These are phyloP conservation scores for Crepidotus variabilis DNA, from an alignment of 768 basidiomycete species.

Conservation along the genomic window DNA sequence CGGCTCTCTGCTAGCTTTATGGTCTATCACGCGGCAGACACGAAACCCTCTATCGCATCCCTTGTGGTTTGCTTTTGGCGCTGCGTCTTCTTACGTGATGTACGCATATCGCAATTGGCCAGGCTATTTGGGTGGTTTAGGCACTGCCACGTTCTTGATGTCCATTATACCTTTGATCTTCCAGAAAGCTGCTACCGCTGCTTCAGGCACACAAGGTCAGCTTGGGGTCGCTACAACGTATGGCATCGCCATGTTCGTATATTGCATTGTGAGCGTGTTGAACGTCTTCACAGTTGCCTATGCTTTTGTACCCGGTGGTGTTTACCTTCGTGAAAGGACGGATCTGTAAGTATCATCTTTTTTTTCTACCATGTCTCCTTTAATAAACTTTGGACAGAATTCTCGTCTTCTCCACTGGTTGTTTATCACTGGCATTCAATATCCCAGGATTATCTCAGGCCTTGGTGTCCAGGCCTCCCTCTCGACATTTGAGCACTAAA, in stretches of 20 bases:
- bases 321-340: conserved; percentile 72
- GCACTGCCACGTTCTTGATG: conserved; percentile 59
- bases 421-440: conserved; percentile 7
- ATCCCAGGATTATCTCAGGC: not conserved
- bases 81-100: conserved; percentile 49
- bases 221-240: conserved; percentile 43
- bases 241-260: conserved; percentile 55
- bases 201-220: conserved; percentile 6
- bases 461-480: not conserved
- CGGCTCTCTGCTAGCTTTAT: conserved; percentile 42
- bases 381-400: conserved; percentile 1
- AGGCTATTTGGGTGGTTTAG: conserved; percentile 68
- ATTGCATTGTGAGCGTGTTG: conserved; percentile 59
- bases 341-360: conserved; percentile 47
- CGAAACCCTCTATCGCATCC: conserved; percentile 36
- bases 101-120: conserved; percentile 62
- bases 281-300: conserved; percentile 86
- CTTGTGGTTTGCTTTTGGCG: conserved; percentile 52
- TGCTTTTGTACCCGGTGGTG: conserved; percentile 83
- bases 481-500: conserved; percentile 7
- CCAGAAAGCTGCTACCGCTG: conserved; percentile 36
- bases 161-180: conserved; percentile 57
- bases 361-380: not conserved
- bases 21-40: conserved; percentile 5
- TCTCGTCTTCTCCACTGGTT: conserved; percentile 2